phyloP scores from a whole-genome alignment of 2,329 filamentous ascomycete species.

The Bipolaris victoriae region DNA sequence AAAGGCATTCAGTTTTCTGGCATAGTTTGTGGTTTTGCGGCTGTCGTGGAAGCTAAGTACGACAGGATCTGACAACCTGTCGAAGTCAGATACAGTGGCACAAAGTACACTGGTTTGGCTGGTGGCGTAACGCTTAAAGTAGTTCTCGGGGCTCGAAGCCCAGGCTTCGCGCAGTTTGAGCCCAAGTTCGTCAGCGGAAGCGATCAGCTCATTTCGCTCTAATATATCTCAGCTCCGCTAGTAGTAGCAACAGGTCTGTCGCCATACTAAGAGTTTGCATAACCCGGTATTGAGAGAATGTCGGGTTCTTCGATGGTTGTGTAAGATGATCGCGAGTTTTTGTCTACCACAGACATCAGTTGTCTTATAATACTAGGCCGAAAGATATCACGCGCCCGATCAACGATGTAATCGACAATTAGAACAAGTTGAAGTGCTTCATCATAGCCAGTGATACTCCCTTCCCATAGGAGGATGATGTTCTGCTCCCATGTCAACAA shows the following conservation, averaged over 20 bases:
- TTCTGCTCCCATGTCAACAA: neutral
- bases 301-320: neutral
- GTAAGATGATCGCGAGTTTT: neutral
- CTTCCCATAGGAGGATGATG: constrained; percentile 22
- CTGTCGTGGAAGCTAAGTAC: neutral
- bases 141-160: neutral
- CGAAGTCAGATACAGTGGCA: neutral
- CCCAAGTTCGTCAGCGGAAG: neutral
- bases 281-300: neutral
- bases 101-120: neutral
- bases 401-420: constrained; percentile 31
- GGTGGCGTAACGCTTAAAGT: neutral
- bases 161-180: constrained; percentile 1
- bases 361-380: constrained; percentile 25
- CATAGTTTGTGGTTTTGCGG: neutral
- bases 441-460: constrained; percentile 21
- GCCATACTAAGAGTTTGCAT: neutral
- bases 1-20: neutral
- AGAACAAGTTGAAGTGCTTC: constrained; percentile 28
- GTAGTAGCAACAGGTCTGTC: neutral
- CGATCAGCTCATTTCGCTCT: neutral
- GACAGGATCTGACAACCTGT: neutral
- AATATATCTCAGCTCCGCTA: neutral
- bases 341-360: constrained; percentile 14
- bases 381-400: constrained; percentile 28